Evolutionary conservation across 2,329 filamentous ascomycete species (phyloP).

Genomic region (Phialophora chinensis): DNA sequence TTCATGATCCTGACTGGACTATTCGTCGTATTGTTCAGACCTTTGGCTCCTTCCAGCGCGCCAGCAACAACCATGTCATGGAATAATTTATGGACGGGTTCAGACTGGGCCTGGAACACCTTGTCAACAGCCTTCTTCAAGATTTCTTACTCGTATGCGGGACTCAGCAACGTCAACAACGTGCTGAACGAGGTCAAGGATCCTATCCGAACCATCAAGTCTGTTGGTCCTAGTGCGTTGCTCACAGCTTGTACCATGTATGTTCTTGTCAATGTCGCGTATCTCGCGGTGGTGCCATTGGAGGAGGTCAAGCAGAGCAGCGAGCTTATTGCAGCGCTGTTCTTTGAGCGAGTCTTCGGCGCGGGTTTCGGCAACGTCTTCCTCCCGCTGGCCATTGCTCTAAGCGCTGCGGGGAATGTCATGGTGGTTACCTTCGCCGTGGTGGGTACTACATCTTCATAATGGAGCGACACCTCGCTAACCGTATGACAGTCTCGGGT

Average conservation of each 20-base stretch:
- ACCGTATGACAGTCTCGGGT: conserved; percentile 61
- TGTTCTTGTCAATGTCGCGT: conserved; percentile 68
- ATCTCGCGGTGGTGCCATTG: conserved; percentile 69
- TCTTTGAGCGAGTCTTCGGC: conserved; percentile 70
- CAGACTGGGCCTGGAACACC: conserved; percentile 71
- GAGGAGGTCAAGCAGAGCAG: conserved; percentile 70
- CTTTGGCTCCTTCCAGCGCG: conserved; percentile 15
- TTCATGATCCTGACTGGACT: conserved; percentile 65
- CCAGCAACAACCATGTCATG: conserved; percentile 46
- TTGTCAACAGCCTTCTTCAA: conserved; percentile 70
- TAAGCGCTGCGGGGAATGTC: conserved; percentile 73
- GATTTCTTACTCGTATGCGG: conserved; percentile 72
- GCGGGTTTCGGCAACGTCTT: conserved; percentile 61
- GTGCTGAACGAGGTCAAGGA: conserved; percentile 74
- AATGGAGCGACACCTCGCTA: conserved; percentile 19
- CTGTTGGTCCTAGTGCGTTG: conserved; percentile 66
- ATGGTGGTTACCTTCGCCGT: conserved; percentile 73
- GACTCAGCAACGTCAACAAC: conserved; percentile 70
- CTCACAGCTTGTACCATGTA: conserved; percentile 68
- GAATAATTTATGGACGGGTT: conserved; percentile 66
- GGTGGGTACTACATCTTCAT: conserved; percentile 51
- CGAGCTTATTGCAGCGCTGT: conserved; percentile 70
- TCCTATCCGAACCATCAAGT: conserved; percentile 68
- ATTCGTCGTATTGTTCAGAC: conserved; percentile 58
- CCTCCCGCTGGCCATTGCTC: conserved; percentile 68